Base-by-base conservation (phyloP, 2,329 filamentous ascomycete species). In the Pleomassaria siparia region DNA sequence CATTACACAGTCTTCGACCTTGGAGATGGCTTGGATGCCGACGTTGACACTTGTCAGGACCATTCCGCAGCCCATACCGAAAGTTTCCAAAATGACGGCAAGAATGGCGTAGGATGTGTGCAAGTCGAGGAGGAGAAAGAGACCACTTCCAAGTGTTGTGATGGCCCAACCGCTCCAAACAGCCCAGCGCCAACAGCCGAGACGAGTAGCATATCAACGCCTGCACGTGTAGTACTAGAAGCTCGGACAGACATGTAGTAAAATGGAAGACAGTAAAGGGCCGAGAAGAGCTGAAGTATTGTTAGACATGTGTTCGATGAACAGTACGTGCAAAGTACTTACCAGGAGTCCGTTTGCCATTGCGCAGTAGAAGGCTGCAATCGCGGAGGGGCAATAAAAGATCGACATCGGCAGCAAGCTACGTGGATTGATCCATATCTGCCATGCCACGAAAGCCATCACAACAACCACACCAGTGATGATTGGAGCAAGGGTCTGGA, bases 51-150 rank as follows among this genome's bases (percentile, higher is more conserved):
- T 54, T 1, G 69, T 71, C 16, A 76, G 53, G 1, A 76, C 60
- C 24, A 76, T 63, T 1, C 75, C 75, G 33, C 70, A 69, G 1
- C 74, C 73, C 4, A 76, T 50, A 4, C 76, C 76, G 1, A 72
- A 58, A 2, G 72, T 48, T 7, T 72, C 58, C 13, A 76, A 58
- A 20, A 70, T 56, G 10, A 72, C 57, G 0, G 71, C 64, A 64
- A 73, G 73, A 16, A 66, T 64, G 0, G 59, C 55, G 0, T 62
- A 63, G 0, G 58, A 60, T 3, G 72, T 76, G 15, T 63, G 43
- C 1, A 52, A 21, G 33, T 68, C 56, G 41, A 76, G 61, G 2
- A 74, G 47, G 16, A 74, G 60, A 0, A 71, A 64, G 39, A 75
- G 64, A 0, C 72, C 74, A 2, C 63, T 66, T 10, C 61, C 63